Percentiles rank a stretch among this genome's conserved stretches.
Evolutionary conservation across 208 protist species (phyloP).

Genomic region (Leishmania braziliensis): DNA sequence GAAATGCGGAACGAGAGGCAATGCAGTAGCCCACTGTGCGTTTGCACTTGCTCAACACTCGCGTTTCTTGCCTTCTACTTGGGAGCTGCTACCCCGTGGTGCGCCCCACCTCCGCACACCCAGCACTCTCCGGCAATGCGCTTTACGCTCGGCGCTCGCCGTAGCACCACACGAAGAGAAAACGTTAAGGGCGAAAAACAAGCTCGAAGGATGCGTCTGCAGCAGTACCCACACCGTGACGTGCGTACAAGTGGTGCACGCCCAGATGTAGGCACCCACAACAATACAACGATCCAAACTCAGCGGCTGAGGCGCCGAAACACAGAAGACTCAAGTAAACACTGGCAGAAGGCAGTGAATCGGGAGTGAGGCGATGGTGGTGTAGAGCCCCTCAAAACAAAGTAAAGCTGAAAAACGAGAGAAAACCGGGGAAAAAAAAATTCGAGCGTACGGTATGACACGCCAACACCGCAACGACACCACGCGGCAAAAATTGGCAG

Average conservation of each 20-base stretch:
- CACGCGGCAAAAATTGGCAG: not conserved
- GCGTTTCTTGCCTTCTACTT: not conserved
- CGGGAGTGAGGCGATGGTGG: not conserved
- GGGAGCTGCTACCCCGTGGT: not conserved
- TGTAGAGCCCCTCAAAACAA: not conserved
- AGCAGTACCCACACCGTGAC: not conserved
- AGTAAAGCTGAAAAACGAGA: not conserved
- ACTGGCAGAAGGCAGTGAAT: not conserved
- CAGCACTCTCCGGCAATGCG: not conserved
- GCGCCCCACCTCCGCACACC: not conserved
- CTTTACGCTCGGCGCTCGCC: not conserved
- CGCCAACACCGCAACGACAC: not conserved
- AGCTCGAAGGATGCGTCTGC: not conserved
- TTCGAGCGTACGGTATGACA: not conserved
- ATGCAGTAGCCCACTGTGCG: not conserved
- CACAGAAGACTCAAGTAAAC: not conserved
- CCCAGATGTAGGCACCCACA: not conserved
- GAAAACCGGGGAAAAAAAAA: not conserved
- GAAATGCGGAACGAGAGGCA: not conserved
- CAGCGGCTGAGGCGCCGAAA: not conserved
- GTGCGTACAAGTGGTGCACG: not conserved
- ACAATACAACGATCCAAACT: constrained; percentile 7
- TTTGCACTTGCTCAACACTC: not conserved
- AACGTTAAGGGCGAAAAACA: not conserved
- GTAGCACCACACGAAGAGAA: not conserved